A percentile compares a stretch with the other conserved stretches of the same genome.
These are phyloP conservation scores for Camptophora hylomeconis DNA, from an alignment of 2,329 filamentous ascomycete species.

Conservation along the genomic window DNA sequence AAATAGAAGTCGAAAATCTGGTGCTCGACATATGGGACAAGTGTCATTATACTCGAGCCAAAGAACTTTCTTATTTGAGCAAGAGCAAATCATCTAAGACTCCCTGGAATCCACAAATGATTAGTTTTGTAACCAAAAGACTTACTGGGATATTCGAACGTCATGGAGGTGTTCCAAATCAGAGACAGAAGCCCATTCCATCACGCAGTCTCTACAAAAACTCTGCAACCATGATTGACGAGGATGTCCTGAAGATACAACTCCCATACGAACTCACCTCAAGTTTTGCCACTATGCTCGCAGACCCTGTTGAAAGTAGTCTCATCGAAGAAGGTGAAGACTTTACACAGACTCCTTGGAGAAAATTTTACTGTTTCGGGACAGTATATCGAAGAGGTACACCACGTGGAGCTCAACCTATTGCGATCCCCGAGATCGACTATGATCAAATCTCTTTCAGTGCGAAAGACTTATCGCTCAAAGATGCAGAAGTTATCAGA, in stretches of 20 bases:
- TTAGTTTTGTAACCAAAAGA: conserved; percentile 55
- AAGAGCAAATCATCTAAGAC: no score
- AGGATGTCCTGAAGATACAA: conserved; percentile 68
- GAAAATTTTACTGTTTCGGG: conserved; percentile 73
- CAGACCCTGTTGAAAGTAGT: conserved; percentile 54
- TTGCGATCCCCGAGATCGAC: conserved; percentile 76
- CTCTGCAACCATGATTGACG: conserved; percentile 68
- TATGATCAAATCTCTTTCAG: conserved; percentile 89
- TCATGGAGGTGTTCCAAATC: conserved; percentile 76
- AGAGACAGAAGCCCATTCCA: conserved; percentile 66
- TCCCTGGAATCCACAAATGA: conserved; percentile 58
- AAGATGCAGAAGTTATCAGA: conserved; percentile 88
- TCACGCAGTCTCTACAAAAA: conserved; percentile 62
- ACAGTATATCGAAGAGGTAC: conserved; percentile 66
- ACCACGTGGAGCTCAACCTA: conserved; percentile 65
- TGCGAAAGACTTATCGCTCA: conserved; percentile 67
- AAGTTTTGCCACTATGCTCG: conserved; percentile 73
- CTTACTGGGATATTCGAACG: conserved; percentile 68
- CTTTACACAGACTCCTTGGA: conserved; percentile 49
- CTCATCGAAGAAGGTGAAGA: no score
- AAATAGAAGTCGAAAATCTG: conserved; percentile 68
- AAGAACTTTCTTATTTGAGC: no score
- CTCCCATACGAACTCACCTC: conserved; percentile 89
- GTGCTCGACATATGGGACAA: no score
- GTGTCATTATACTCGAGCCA: no score